Evolutionary conservation across 176 grass and related monocot genomes (phyloP), one percentile per base, ranked within the genome.

Genomic region (Carex myosuroides): DNA sequence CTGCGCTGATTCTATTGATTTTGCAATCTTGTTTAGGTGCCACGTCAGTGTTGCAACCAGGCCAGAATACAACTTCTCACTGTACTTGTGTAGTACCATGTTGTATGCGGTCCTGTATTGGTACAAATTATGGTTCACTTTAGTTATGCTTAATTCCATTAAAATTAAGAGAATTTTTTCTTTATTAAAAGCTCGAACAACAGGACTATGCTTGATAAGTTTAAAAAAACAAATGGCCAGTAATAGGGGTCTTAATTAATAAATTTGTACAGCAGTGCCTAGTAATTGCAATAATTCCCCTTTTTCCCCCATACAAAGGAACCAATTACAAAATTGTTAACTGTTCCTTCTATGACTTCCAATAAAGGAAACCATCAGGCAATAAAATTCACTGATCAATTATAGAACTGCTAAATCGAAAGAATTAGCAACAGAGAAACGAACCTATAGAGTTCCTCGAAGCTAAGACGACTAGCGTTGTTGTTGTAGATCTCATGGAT

Each of bases 401-500:
- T 21, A 46, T 21, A 46, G 37, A 44, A 39, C 11, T 41, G 17
- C 0, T 7, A 79, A 24, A 79, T 17, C 9, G 16, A 41, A 56
- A 50, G 7, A 58, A 79, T 61, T n/a, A 24, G 46, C 46, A 50
- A 50, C 10, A 50, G 10, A 50, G 46, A 10, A 61, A 60, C 1
- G 16, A 20, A 94, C 95, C 92, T 92, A 77, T 94, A 93, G 16
- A 94, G 92, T 86, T 98, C 92, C 90, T 97, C 95, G 80, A 98
- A 98, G 86, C 90, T 92, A 82, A 98, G 95, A 71, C 90, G 91
- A 52, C 92, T 94, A 60, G 94, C 94, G 94, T 97, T 97, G 85
- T 92, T 92, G 85, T 97, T 97, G 85, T 97, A 98, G 84, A 98
- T 98, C 92, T 94, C 95, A 79, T 93, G 89, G 86, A 94, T 98